Evolutionary conservation across 2,329 filamentous ascomycete species (phyloP), one percentile per base, ranked within the genome.

Genomic region (Annulohypoxylon truncatum): DNA sequence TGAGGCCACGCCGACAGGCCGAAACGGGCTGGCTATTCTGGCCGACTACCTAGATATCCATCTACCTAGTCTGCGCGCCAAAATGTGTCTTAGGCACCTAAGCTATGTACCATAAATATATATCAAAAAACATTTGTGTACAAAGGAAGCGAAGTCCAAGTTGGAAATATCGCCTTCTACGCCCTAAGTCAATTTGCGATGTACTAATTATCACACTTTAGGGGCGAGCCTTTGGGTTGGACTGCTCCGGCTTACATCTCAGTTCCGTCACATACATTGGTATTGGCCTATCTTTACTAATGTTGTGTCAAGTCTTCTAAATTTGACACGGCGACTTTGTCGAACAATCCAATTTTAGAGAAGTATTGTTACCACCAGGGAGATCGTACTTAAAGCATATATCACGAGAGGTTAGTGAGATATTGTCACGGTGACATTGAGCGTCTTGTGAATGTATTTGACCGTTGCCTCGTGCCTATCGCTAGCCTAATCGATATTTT

Each of bases 41-140:
- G 22, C 22, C 13, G 20, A 12, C 4, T 12, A 15, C n/a, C 3
- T 22, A 47, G 22, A 47, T 28, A 26, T 9, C 22, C 28, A 29
- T 5, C 22, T 47, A 47, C 5, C 7, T 47, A 28, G n/a, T n/a
- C n/a, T n/a, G n/a, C 3, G 3, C 33, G 12, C n/a, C 33, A 35
- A n/a, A 35, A 35, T 35, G 13, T 3, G 13, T 7, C 10, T 15
- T 35, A 35, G 13, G 9, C 13, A 15, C 33, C 13, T 15, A 13
- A 35, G 13, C 7, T 18, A 15, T 62, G 52, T 57, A 63, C 40
- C 40, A 57, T 63, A 57, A 20, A 56, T 5, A 20, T 26, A 26
- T 10, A 35, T 35, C 10, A 13, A 28, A 48, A 48, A 48, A 29
- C 12, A 29, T 3, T 29, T 29, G 3, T 48, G 46, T 48, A 48